These are phyloP conservation scores for Fusarium sp. DNA, from an alignment of 2,329 filamentous ascomycete genomes.

Conservation along the genomic window DNA sequence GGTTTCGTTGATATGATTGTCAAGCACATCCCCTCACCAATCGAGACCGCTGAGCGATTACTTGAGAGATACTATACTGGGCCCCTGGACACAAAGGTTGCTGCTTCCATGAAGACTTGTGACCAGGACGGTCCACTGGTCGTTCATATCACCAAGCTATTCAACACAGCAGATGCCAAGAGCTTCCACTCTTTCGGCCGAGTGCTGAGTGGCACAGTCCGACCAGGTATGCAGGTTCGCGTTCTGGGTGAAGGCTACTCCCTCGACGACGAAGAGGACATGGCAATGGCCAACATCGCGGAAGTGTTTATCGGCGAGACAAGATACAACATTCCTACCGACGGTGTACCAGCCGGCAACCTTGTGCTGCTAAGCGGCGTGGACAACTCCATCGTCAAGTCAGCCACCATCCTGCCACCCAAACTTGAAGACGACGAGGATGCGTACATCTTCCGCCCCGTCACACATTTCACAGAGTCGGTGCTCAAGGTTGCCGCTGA, in stretches of 20 bases:
- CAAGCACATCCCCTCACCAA: slow-evolving; percentile 87
- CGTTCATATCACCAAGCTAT: slow-evolving; percentile 93
- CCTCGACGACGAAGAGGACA: slow-evolving; percentile 97
- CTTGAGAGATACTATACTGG: slow-evolving; percentile 93
- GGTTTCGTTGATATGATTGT: slow-evolving; percentile 97
- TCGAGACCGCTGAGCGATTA: slow-evolving; percentile 78
- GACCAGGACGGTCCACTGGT: slow-evolving; percentile 91
- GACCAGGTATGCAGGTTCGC: slow-evolving; percentile 82
- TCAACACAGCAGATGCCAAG: slow-evolving; percentile 90
- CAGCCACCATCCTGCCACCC: slow-evolving; percentile 86
- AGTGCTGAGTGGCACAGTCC: slow-evolving; percentile 91
- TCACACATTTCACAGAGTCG: slow-evolving; percentile 95
- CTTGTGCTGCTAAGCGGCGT: slow-evolving; percentile 92
- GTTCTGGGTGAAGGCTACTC: slow-evolving; percentile 97
- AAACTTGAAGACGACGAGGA: slow-evolving; percentile 88
- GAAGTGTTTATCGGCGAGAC: slow-evolving; percentile 93
- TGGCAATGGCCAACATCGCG: slow-evolving; percentile 85
- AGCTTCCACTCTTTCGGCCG: slow-evolving; percentile 90
- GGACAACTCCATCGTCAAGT: slow-evolving; percentile 98
- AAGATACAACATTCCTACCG: slow-evolving; percentile 90
- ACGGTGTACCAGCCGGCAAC: slow-evolving; percentile 93
- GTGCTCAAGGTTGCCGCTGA: slow-evolving; percentile 98
- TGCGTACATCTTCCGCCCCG: slow-evolving; percentile 92
- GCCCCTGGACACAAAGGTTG: slow-evolving; percentile 83
- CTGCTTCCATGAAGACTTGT: slow-evolving; percentile 81